These are phyloP conservation scores for Mortierella sp. DNA, from an alignment of 371 early-diverging fungal genomes.

Conservation along the genomic window DNA sequence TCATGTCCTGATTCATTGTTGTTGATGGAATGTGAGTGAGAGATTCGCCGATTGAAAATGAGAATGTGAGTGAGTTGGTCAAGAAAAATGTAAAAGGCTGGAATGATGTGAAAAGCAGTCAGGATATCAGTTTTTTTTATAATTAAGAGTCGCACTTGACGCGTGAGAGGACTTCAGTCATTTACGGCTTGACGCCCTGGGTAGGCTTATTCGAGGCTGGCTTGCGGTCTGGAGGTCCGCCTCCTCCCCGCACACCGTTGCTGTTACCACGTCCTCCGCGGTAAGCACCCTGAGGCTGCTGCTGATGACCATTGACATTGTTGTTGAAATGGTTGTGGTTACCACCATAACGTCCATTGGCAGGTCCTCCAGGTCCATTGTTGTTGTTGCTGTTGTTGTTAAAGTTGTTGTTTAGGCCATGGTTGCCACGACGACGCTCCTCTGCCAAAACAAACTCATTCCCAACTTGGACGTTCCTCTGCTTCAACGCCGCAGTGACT, in stretches of 20 bases:
- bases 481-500: conserved; percentile 61
- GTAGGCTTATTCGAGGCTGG: conserved; percentile 2
- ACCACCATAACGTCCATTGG: conserved; percentile 16
- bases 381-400: conserved; percentile 7
- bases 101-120: not conserved
- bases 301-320: conserved; percentile 29
- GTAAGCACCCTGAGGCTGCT: conserved; percentile 19
- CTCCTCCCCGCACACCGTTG: conserved; percentile 17
- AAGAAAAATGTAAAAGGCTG: not conserved
- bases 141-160: not conserved
- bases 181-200: conserved; percentile 17
- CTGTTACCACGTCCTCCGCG: conserved; percentile 30
- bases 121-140: not conserved
- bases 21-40: not conserved
- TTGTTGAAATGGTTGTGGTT: conserved; percentile 14
- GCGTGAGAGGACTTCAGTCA: not conserved
- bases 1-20: not conserved
- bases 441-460: conserved; percentile 62
- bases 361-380: conserved; percentile 9
- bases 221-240: conserved; percentile 33
- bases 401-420: conserved; percentile 29
- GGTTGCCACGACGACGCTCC: conserved; percentile 59
- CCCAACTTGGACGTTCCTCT: conserved; percentile 56
- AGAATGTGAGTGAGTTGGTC: not conserved
- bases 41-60: not conserved